These are phyloP conservation scores for Paradendryphiella salina DNA, from an alignment of 2,329 filamentous ascomycete species.

Conservation along the genomic window DNA sequence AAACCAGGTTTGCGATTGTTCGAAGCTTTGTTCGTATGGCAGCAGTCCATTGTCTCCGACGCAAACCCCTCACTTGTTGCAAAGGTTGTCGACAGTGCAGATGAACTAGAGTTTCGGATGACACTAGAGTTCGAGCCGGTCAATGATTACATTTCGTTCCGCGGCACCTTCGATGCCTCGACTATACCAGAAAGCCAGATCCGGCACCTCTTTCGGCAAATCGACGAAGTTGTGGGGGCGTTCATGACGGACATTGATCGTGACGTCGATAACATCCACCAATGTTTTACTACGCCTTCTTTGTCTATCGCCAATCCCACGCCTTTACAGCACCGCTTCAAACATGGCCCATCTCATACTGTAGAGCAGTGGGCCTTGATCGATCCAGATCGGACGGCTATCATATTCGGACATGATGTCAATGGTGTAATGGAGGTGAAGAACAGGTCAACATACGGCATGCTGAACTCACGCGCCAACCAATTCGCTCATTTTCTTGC, in stretches of 20 bases:
- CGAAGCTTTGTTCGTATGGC: conserved; percentile 81
- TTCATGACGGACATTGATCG: conserved; percentile 49
- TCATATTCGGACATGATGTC: conserved; percentile 63
- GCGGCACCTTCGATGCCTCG: conserved; percentile 59
- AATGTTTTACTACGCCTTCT: conserved; percentile 26
- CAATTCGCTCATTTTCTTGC: conserved; percentile 62
- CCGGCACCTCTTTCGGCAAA: conserved; percentile 61
- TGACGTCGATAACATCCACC: conserved; percentile 33
- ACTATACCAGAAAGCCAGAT: conserved; percentile 61
- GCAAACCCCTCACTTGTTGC: conserved; percentile 49
- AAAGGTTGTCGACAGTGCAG: conserved; percentile 62
- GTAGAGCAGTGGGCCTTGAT: conserved; percentile 59
- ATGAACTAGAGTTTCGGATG: conserved; percentile 75
- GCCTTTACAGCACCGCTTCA: conserved; percentile 28
- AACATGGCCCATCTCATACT: conserved; percentile 42
- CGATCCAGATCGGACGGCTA: conserved; percentile 60
- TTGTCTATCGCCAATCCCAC: conserved; percentile 51
- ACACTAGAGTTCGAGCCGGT: conserved; percentile 75
- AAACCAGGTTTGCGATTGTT: conserved; percentile 65
- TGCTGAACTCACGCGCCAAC: conserved; percentile 68
- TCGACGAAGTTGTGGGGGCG: conserved; percentile 57
- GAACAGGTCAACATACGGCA: conserved; percentile 62
- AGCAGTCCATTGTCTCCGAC: conserved; percentile 64
- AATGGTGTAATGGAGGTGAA: conserved; percentile 38
- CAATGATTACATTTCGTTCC: conserved; percentile 52